phyloP scores from a whole-genome alignment of 371 early-diverging fungal species.

The Mortierella sp. region DNA sequence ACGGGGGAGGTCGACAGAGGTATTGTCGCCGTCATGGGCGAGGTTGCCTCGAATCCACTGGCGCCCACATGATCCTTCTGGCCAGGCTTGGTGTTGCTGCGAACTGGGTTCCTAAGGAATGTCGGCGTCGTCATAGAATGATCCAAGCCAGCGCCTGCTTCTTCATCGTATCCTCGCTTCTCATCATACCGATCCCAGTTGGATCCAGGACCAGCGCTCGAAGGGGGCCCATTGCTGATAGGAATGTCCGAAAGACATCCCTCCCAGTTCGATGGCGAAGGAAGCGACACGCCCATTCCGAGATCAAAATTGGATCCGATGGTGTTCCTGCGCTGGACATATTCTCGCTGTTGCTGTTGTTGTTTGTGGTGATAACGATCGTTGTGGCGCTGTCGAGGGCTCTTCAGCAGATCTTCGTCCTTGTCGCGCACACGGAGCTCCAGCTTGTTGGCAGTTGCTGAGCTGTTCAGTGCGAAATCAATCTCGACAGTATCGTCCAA shows the following conservation, averaged over 20 bases:
- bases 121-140: not conserved
- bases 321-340: conserved; percentile 15
- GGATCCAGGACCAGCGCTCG: conserved; percentile 12
- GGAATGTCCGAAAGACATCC: conserved; percentile 30
- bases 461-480: conserved; percentile 53
- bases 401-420: conserved; percentile 9
- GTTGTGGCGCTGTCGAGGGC: conserved; percentile 4
- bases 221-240: conserved; percentile 2
- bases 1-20: not conserved
- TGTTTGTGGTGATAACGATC: not conserved
- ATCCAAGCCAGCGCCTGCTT: not conserved
- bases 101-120: not conserved
- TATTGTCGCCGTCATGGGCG: not conserved
- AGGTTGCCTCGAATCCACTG: not conserved
- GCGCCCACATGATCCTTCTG: not conserved
- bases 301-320: conserved; percentile 25
- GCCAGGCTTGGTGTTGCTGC: not conserved
- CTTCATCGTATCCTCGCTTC: conserved; percentile 12
- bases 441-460: conserved; percentile 18
- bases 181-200: conserved; percentile 37
- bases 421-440: conserved; percentile 20
- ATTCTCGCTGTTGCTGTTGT: not conserved
- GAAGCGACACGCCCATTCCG: not conserved
- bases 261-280: conserved; percentile 37
- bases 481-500: conserved; percentile 55